Evolutionary conservation across 768 basidiomycete genomes (phyloP).

Genomic region (Lactarius hatsudake): DNA sequence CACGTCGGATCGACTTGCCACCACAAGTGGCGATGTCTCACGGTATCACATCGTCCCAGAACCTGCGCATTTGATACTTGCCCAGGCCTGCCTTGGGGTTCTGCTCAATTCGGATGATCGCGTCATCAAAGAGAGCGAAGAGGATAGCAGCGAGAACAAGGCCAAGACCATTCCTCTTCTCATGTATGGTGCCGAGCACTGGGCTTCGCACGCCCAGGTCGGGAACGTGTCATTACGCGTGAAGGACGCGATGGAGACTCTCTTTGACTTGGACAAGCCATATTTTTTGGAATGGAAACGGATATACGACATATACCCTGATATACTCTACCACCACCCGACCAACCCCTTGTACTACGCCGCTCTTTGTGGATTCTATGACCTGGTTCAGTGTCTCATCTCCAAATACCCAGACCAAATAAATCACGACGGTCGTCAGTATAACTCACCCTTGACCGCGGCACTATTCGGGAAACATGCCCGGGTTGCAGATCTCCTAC

Average conservation of each 20-base stretch:
- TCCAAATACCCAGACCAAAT: not conserved
- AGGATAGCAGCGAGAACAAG: too few relatives aligned
- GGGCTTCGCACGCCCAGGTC: too few relatives aligned
- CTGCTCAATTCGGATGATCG: not conserved
- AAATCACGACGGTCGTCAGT: accelerated
- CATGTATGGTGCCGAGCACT: too few relatives aligned
- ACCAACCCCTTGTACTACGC: not conserved
- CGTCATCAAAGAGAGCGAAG: too few relatives aligned
- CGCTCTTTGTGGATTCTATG: not conserved
- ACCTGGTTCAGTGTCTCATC: not conserved
- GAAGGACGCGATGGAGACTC: too few relatives aligned
- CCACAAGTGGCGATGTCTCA: not conserved
- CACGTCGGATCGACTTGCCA: not conserved
- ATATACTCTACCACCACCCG: accelerated
- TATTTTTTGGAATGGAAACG: too few relatives aligned
- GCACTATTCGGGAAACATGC: not conserved
- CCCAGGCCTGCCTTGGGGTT: not conserved
- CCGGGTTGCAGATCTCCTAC: not conserved
- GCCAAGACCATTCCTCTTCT: too few relatives aligned
- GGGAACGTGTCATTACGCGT: too few relatives aligned
- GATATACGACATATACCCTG: not conserved
- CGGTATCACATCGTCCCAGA: not conserved
- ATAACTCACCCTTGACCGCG: not conserved
- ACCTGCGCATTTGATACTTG: not conserved
- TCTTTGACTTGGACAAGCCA: too few relatives aligned